Evolutionary conservation across 768 basidiomycete species (phyloP), one percentile per base, ranked within the genome.

Genomic region (Russula emetica): DNA sequence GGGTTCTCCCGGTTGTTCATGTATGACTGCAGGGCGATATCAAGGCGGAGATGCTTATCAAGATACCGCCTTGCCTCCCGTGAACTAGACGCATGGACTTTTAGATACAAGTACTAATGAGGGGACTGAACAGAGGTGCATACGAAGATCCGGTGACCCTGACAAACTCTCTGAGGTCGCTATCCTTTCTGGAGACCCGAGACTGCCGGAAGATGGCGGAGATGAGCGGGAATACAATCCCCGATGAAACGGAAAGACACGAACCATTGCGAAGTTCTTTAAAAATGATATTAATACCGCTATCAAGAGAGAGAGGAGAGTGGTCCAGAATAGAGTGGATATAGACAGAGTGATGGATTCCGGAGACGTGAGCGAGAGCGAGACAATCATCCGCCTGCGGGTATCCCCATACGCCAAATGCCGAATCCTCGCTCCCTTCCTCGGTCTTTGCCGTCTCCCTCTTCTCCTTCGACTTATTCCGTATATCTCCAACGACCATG

Each of bases 21-120:
- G 72, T 79, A 92, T 1, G 87, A 84, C 72, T 92, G 87, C 50
- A 90, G 76, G 26, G 90, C 90, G n/a, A 78, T 73, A 60, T 92
- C 90, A 50, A 89, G 74, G 42, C 85, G 82, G 69, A 83, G 85
- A 76, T 88, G 79, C 68, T 83, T 85, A 66, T 89, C 84, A 53
- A 92, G 72, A 74, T 83, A 90, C 70, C 82, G 83, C 68, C 75
- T 83, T 13, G 88, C 90, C 64, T 90, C 88, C 59, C 74, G 77
- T 58, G 63, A 34, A 13, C 80, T 80, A 55, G 7, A 32, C 30
- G n/a, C n/a, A 24, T 16, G n/a, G n/a, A 30, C 5, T 32, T 32
- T 49, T 22, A 42, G 42, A 63, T 53, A 38, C 42, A 45, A 30
- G 42, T 24, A 32, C 38, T 32, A 57, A 24, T 7, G 13, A 26